Base-by-base conservation (phyloP, 176 grass and related monocot genomes). In the Panicum miliaceum region DNA sequence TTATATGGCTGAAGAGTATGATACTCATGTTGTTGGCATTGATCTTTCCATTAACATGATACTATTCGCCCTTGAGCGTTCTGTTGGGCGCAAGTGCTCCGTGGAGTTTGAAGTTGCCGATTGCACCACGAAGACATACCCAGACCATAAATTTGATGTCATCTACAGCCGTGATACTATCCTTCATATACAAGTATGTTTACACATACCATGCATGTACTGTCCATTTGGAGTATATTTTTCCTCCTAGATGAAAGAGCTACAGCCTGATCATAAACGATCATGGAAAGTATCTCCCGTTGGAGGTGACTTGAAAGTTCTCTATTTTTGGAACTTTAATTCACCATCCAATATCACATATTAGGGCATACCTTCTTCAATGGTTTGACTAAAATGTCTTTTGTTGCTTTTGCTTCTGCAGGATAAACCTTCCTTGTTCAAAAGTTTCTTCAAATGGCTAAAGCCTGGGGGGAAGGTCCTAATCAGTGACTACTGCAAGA, bases 11-110 rank as follows among this genome's bases (percentile, higher is more conserved):
- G 93, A 99, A 16, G 89, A 94, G 45, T 99, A 95, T 81, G 89
- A 92, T 85, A 91, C 87, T 27, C 89, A 99, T 86, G 93, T 94
- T 68, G 85, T 96, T 62, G 96, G 96, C 26, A 99, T 99, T 52
- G 96, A 99, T 87, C 93, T 96, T 51, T 99, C 96, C 29, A 87
- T 99, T 57, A 99, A 99, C 83, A 99, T 99, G 96, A 47, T 99
- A 15, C 90, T 93, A 60, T 96, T 96, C 89, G 96, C 96, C 64
- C 89, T 99, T 68, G 96, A 99, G 86, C 69, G 86, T 83, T 88
- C 93, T 20, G 94, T 92, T 92, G 93, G 88, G 18, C 82, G 89
- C 45, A 96, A 83, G 34, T 99, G 91, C 59, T 64, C 89, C 4
- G 89, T 99, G 29, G 93, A 99, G 85, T 99, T 99, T 88, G 96